phyloP scores from a whole-genome alignment of 768 basidiomycete species.

The Serpula lacrymans region DNA sequence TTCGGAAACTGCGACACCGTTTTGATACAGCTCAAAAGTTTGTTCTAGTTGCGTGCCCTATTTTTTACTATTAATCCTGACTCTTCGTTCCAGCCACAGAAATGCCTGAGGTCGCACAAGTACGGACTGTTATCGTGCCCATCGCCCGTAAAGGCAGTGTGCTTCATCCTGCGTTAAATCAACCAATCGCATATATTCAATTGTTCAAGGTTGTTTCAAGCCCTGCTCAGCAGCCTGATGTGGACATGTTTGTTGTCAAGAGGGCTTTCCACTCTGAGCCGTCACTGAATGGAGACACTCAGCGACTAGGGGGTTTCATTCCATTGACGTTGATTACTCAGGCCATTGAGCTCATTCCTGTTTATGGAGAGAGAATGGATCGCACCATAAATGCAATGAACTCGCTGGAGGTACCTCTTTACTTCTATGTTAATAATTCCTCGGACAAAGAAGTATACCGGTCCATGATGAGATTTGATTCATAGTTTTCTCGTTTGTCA shows the following conservation, averaged over 20 bases:
- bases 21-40: no score
- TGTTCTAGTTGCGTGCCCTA: no score
- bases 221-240: background rate
- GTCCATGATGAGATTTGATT: no score
- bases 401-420: background rate
- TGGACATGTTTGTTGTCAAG: background rate
- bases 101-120: background rate
- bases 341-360: conserved; percentile 1
- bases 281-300: no score
- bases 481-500: no score
- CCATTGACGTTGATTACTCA: background rate
- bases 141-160: background rate
- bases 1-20: conserved; percentile 6
- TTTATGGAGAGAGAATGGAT: background rate
- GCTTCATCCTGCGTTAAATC: background rate
- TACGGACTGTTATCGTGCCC: background rate
- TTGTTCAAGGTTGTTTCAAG: background rate
- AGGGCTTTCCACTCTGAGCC: no score
- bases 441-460: conserved; percentile 2
- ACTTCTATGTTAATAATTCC: conserved; percentile 1
- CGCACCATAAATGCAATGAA: background rate
- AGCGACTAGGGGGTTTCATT: no score
- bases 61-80: no score
- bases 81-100: no score
- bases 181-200: background rate